Base-by-base conservation (phyloP, 768 basidiomycete species). In the Mycena crocata region DNA sequence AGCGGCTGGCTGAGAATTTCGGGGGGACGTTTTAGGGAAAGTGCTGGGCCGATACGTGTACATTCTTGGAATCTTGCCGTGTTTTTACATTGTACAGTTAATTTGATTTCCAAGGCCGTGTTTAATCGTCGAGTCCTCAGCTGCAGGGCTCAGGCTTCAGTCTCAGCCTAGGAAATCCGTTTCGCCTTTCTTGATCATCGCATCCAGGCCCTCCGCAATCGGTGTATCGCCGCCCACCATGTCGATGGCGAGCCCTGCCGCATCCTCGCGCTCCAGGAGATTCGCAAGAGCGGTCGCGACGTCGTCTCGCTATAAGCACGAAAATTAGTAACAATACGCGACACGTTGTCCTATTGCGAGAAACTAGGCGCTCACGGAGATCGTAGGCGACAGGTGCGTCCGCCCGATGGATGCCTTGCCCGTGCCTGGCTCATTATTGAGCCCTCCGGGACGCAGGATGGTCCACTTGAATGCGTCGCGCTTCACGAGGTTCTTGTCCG, bases 401-500 rank as follows among this genome's bases (percentile, higher is more conserved):
- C 78, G 77, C 3, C 91, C 91, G 48, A 91, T 78, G 35, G 78
- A 71, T 0, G 83, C 86, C 35, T 78, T 85, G 1, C 87, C 88
- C 3, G 81, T 83, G 0, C 87, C 87, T 0, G 85, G 79, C 2
- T 81, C 79, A 54, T 89, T 81, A 0, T 75, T 81, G n/a, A 92
- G 70, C 9, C 78, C 77, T n/a, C 87, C 87, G n/a, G 91, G 90
- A 12, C 90, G 86, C 34, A 92, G 75, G 39, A 92, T 89, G 3
- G 87, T 87, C 87, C 86, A 92, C 57, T 87, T 83, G 79, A 92
- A 89, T 0, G 83, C 75, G 23, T 83, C 83, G 26, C 90, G 85
- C 59, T 79, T 73, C 15, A 70, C 75, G 12, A 85, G 79, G 62
- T 84, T 81, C 73, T 84, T 86, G 73, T 85, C 85, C 19, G 83